phyloP scores from a whole-genome alignment of 2,329 filamentous ascomycete species.

The Aspergillus ochraceus region DNA sequence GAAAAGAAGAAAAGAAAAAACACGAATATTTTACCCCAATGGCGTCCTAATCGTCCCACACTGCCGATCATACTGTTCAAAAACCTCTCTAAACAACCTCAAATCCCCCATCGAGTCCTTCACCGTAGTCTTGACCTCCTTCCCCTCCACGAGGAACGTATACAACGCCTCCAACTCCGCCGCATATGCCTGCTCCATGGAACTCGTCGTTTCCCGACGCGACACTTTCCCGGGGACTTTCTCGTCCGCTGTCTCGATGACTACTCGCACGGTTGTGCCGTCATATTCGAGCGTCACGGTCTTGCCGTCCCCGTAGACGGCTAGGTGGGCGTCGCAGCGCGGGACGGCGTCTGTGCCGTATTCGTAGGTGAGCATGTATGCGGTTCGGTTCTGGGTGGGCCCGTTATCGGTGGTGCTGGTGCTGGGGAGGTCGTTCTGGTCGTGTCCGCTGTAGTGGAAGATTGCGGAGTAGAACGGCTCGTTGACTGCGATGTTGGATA shows the following conservation, averaged over 20 bases:
- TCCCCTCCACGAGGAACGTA: slow-evolving; percentile 31
- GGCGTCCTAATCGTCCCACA: slow-evolving; percentile 37
- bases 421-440: slow-evolving; percentile 3
- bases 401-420: not conserved
- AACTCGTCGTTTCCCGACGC: slow-evolving; percentile 31
- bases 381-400: too few species aligned
- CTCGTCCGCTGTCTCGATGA: slow-evolving; percentile 33
- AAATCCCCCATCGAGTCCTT: slow-evolving; percentile 40
- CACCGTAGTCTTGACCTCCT: slow-evolving; percentile 34
- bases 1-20: not conserved
- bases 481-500: slow-evolving; percentile 47
- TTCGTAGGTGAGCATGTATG: slow-evolving; percentile 59
- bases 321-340: slow-evolving; percentile 36
- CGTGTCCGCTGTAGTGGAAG: slow-evolving; percentile 32
- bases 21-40: slow-evolving; percentile 23
- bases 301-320: slow-evolving; percentile 55
- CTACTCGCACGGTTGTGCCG: slow-evolving; percentile 52
- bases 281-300: slow-evolving; percentile 56
- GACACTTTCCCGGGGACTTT: slow-evolving; percentile 20
- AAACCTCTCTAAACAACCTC: slow-evolving; percentile 34
- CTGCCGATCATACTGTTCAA: slow-evolving; percentile 37
- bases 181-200: slow-evolving; percentile 39
- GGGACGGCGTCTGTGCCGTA: slow-evolving; percentile 56
- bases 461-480: slow-evolving; percentile 43
- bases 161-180: slow-evolving; percentile 38